Conservation (phyloP, 345 rosid species). For the Rhodamnia argentea region DNA sequence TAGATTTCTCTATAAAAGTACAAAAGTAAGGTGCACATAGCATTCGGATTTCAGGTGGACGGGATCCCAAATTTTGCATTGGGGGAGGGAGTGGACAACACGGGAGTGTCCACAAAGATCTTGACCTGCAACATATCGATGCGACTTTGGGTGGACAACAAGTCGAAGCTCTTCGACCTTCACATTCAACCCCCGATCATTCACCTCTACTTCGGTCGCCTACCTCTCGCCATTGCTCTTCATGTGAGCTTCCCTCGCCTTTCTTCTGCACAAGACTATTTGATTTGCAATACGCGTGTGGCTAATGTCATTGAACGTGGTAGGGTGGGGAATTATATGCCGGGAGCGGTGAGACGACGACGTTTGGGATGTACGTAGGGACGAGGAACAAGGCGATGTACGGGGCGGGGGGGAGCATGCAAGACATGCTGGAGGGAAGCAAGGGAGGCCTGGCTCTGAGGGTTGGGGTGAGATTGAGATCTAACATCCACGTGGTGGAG, state of each 20-base stretch:
- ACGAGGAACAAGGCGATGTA: constrained; percentile 65
- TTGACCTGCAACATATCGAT: constrained; percentile 62
- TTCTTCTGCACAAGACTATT: background rate
- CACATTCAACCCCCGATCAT: constrained; percentile 53
- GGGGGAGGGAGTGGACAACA: constrained; percentile 70
- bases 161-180: constrained; percentile 68
- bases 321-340: constrained; percentile 54
- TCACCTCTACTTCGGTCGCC: constrained; percentile 45
- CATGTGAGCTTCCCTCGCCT: constrained; percentile 19
- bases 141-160: constrained; percentile 49
- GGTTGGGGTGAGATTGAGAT: constrained; percentile 25
- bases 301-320: background rate
- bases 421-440: constrained; percentile 57
- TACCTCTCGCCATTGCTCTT: constrained; percentile 42
- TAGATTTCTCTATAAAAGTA: background rate
- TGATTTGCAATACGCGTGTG: background rate
- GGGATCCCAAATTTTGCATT: constrained; percentile 39
- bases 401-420: constrained; percentile 78
- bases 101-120: constrained; percentile 63
- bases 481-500: constrained; percentile 48
- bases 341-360: constrained; percentile 22
- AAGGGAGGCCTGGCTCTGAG: constrained; percentile 50
- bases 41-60: constrained; percentile 30
- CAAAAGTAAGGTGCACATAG: background rate
- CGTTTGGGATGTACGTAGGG: constrained; percentile 36